These are phyloP conservation scores for Calonectria pteridis DNA, from an alignment of 2,329 filamentous ascomycete genomes.

Conservation along the genomic window DNA sequence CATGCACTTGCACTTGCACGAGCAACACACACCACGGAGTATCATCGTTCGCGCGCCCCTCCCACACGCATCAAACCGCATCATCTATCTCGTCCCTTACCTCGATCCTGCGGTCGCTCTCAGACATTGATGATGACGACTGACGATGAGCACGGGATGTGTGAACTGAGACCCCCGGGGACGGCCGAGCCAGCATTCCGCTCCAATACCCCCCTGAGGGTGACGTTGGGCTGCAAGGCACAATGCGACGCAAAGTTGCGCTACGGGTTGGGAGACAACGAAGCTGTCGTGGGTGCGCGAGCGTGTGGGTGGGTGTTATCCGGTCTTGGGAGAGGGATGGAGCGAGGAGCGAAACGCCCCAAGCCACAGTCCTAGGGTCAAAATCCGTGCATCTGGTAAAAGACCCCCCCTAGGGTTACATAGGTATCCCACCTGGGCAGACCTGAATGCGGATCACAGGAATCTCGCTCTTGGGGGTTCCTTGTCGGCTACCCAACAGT, in stretches of 20 bases:
- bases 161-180: constrained; percentile 5
- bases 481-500: constrained; percentile 1
- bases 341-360: not conserved
- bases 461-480: not conserved
- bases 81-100: constrained; percentile 1
- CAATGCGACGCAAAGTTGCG: constrained; percentile 1
- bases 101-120: constrained; percentile 19
- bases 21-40: not conserved
- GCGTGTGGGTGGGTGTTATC: constrained; percentile 8
- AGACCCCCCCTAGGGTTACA: constrained; percentile 18
- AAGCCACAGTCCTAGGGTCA: not conserved
- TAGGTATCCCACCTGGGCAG: constrained; percentile 5
- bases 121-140: constrained; percentile 8
- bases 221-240: constrained; percentile 22
- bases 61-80: not conserved
- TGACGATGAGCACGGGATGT: not conserved
- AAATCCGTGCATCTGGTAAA: constrained; percentile 24
- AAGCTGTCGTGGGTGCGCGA: not conserved
- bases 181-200: not conserved
- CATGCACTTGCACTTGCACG: not conserved
- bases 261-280: not conserved
- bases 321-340: not conserved
- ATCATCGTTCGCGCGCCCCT: constrained; percentile 4
- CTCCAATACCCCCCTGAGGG: not conserved
- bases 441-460: constrained; percentile 14